Evolutionary conservation across 2,329 filamentous ascomycete species (phyloP), one percentile per base, ranked within the genome.

Genomic region (Beauveria sp.): DNA sequence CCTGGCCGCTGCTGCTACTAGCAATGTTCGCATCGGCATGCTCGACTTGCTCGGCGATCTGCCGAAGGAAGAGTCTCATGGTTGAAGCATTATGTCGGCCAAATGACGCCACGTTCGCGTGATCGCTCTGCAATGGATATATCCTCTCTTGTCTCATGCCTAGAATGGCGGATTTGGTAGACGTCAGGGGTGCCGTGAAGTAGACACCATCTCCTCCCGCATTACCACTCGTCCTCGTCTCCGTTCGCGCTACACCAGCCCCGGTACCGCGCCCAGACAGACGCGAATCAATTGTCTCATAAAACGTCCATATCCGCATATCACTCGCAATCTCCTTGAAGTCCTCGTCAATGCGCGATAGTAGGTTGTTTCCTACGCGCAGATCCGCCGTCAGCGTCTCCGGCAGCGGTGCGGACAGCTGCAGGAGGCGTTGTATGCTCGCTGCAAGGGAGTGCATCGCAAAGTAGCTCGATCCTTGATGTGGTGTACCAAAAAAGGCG

Each of bases 401-500:
- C 0, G 83, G 83, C 6, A 86, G 72, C 0, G 81, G 77, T 16
- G 72, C 69, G 10, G 82, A 76, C 0, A 86, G 72, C 47, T 79
- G 78, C 6, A 87, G 74, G 5, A 86, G 67, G 3, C 70, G 71
- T 55, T 79, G 77, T 30, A 87, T 84, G 66, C 82, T 83, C 18
- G 76, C 69, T 12, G 79, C 77, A n/a, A 86, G 77, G 49, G 79
- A 79, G 0, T 75, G 75, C 74, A 84, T 84, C 2, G 83, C 84
- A 65, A 87, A 76, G 67, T 86, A 86, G 49, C 80, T 86, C 0
- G 84, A 86, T 3, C 85, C 85, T 20, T 83, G 82, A 65, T 87
- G 85, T 0, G 85, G 85, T 1, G 84, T 84, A 20, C 78, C 78
- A 67, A 85, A 82, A 65, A 87, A 87, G 0, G 81, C 82, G 52